A percentile compares a stretch with the other conserved stretches of the same genome.
Evolutionary conservation across 108 stramenopile genomes (phyloP).

Genomic region (Nitzschia palea): DNA sequence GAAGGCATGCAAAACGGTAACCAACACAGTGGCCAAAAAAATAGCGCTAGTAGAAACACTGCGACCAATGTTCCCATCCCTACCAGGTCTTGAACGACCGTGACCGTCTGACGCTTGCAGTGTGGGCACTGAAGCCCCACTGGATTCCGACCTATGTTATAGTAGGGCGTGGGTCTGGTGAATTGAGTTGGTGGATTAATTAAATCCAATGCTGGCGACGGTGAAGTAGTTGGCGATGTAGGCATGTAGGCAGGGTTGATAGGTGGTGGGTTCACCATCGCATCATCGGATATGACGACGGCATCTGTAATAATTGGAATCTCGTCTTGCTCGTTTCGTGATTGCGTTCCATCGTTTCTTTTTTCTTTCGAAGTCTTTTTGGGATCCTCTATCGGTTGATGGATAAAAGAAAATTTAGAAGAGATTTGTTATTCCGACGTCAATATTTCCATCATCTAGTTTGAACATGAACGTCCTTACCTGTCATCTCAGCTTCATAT

Average conservation of each 20-base stretch:
- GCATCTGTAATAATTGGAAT: conserved; percentile 9
- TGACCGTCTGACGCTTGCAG: conserved; percentile 21
- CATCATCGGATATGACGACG: background rate
- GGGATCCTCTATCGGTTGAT: no score
- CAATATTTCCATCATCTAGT: no score
- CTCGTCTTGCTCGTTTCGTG: background rate
- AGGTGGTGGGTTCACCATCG: background rate
- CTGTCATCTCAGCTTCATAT: no score
- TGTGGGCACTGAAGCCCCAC: conserved; percentile 21
- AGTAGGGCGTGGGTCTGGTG: background rate
- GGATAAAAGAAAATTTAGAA: no score
- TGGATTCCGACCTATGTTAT: conserved; percentile 13
- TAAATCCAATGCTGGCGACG: background rate
- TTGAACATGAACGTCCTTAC: no score
- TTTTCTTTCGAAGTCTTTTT: no score
- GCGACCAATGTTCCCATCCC: conserved; percentile 26
- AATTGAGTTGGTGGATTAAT: background rate
- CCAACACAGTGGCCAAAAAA: conserved; percentile 48
- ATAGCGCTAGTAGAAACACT: conserved; percentile 19
- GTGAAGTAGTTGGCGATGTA: background rate
- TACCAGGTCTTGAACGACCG: conserved; percentile 1
- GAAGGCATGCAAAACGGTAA: conserved; percentile 39
- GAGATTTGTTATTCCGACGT: no score
- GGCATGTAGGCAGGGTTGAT: background rate
- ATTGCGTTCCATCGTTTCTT: background rate